Percentiles rank a stretch among this genome's conserved stretches.
phyloP scores from a whole-genome alignment of 176 grass and related monocot species.

The Zizania latifolia region DNA sequence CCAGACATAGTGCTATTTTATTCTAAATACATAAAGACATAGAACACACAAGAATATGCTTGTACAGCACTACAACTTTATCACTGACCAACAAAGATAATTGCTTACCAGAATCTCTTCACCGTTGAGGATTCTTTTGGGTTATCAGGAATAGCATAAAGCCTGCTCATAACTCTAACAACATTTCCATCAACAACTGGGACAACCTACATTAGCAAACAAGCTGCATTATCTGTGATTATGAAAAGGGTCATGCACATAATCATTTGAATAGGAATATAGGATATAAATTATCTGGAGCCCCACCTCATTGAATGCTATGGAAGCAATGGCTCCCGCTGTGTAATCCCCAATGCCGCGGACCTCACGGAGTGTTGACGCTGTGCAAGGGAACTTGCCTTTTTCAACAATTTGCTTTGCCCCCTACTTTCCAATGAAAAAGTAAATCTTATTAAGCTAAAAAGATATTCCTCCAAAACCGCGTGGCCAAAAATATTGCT shows the following conservation, averaged over 20 bases:
- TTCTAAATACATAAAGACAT: neutral
- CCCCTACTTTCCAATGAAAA: conserved; percentile 46
- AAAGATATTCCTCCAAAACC: neutral
- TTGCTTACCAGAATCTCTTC: conserved; percentile 70
- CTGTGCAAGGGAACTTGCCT: conserved; percentile 57
- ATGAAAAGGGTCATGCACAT: neutral
- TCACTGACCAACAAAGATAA: neutral
- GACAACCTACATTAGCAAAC: conserved; percentile 42
- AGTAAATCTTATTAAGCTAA: neutral
- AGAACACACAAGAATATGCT: neutral
- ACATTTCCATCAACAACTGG: conserved; percentile 95
- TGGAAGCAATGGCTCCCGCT: conserved; percentile 89
- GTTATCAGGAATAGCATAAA: conserved; percentile 74
- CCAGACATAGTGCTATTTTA: neutral
- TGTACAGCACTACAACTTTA: neutral
- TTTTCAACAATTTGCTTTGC: conserved; percentile 64
- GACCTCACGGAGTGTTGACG: conserved; percentile 54
- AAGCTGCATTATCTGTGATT: conserved; percentile 17
- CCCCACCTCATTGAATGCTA: conserved; percentile 80
- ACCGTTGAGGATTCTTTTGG: conserved; percentile 78
- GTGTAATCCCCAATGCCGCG: conserved; percentile 90
- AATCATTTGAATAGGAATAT: neutral
- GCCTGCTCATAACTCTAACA: conserved; percentile 70
- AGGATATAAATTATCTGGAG: neutral
- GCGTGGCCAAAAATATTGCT: neutral